A percentile compares a stretch with the other conserved stretches of the same genome.
Conservation (phyloP, 768 basidiomycete species). For the Termitomyces sp. region DNA sequence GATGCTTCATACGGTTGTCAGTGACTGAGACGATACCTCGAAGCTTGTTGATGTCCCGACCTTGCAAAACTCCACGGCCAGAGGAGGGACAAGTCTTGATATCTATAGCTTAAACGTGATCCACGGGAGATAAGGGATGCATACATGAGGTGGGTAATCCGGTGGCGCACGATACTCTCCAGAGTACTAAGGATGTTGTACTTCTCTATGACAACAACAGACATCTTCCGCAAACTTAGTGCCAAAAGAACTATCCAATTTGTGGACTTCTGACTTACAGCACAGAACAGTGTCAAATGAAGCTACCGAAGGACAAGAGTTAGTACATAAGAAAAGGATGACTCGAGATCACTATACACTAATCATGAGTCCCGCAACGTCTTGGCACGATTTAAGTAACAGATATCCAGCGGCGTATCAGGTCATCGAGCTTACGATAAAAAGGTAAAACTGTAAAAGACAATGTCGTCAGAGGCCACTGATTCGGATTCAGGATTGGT, state of each 20-base stretch:
- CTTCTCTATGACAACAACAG: conserved; percentile 43
- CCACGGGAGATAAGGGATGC: not conserved
- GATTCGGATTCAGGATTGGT: not conserved
- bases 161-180: conserved; percentile 40
- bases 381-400: conserved; percentile 9
- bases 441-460: conserved; percentile 26
- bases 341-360: conserved; percentile 30
- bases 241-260: not conserved
- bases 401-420: conserved; percentile 26
- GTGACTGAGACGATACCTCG: not conserved
- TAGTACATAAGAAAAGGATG: conserved; percentile 9
- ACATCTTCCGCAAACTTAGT: conserved; percentile 33
- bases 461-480: conserved; percentile 10
- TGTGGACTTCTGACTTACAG: conserved; percentile 27
- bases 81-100: conserved; percentile 43
- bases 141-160: conserved; percentile 40
- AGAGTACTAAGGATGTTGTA: conserved; percentile 44
- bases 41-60: conserved; percentile 20
- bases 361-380: conserved; percentile 48
- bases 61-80: conserved; percentile 49
- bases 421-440: conserved; percentile 41
- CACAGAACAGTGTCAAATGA: conserved; percentile 52
- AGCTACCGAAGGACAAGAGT: conserved; percentile 30
- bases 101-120: not conserved
- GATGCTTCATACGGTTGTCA: conserved; percentile 30